Base-by-base conservation (phyloP, 371 early-diverging fungal genomes). In the Haplosporangium sp. region DNA sequence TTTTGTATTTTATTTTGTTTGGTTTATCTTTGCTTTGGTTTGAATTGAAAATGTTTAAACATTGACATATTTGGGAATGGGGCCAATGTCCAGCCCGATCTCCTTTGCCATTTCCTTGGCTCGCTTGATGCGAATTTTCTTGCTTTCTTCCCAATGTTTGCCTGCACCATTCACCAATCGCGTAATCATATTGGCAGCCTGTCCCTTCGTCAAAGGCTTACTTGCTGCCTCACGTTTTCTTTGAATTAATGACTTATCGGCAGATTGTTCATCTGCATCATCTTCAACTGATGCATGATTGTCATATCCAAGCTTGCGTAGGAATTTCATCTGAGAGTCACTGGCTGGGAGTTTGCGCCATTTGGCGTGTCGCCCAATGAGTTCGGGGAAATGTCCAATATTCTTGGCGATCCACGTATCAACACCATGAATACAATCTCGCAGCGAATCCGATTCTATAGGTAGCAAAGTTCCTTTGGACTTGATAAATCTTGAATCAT, bases 301-400 rank as follows among this genome's bases (percentile, higher is more conserved):
- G 40, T 52, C 48, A 65, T 79, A 74, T 19, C 81, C 81, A n/a
- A 79, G 61, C 40, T 73, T 69, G 15, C 58, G 47, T 35, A 94
- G 74, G 13, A 82, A 73, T 9, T 66, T 63, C 19, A 85, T 44
- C 78, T 95, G 94, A 4, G 84, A 77, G 1, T 69, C 67, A 0
- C 88, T 85, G 0, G 91, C 88, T 6, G 88, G 88, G 34, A 74
- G 67, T 19, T 69, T 62, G 20, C 94, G 86, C 87, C 89, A 94
- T 1, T 57, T 40, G 4, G 92, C 90, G 48, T 68, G 65, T 65
- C 92, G 86, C 6, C 55, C 61, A n/a, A 73, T 20, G n/a, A 77
- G 40, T 17, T 55, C 58, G 6, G 71, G 69, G 40, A 40, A 40
- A 40, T 40, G 56, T 5, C 74, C 45, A 27, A 81, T 66, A 6